Base-by-base conservation (phyloP, 2,329 filamentous ascomycete genomes). In the Fusarium hainanense region DNA sequence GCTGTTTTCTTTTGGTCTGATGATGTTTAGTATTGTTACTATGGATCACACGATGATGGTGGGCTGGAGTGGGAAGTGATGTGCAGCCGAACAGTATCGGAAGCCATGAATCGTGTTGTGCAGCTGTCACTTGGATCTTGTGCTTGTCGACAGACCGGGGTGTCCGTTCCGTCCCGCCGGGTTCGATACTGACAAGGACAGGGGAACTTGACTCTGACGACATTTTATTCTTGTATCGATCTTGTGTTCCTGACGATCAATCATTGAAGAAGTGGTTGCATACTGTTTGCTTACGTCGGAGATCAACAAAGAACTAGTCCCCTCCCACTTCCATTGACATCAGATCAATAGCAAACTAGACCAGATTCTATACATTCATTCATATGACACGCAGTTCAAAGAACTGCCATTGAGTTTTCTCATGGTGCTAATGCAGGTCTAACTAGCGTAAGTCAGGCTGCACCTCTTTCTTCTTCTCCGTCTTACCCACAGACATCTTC, bases 111-210 rank as follows among this genome's bases (percentile, higher is more conserved):
- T 62, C 66, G 44, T 46, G 41, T 43, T 50, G 37, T 43, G 44
- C 25, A 67, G 43, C 20, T 69, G 34, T 41, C 47, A 57, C 34
- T 28, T 14, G 13, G 23, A 27, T 41, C 30, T 8, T 25, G 32
- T 69, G 66, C 37, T 62, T 44, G 4, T 51, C 18, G 66, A 47
- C 41, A 62, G 48, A 28, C 40, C 42, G n/a, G 47, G 50, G 40
- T 69, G 4, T 47, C 28, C 47, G 57, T 37, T 11, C 50, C 64
- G 46, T 28, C 20, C 56, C 58, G 21, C 32, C 16, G 37, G 28
- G 42, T 20, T 44, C 6, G 16, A 51, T 20, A 63, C 42, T 47
- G 51, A 43, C 55, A 42, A 47, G 44, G 7, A 28, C 44, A 20
- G 25, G 21, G 18, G 47, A 37, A 40, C 51, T 58, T 52, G 28